A percentile compares a stretch with the other conserved stretches of the same genome.
Conservation (phyloP, 108 stramenopile genomes). For the Pseudonitzschia multistriata region DNA sequence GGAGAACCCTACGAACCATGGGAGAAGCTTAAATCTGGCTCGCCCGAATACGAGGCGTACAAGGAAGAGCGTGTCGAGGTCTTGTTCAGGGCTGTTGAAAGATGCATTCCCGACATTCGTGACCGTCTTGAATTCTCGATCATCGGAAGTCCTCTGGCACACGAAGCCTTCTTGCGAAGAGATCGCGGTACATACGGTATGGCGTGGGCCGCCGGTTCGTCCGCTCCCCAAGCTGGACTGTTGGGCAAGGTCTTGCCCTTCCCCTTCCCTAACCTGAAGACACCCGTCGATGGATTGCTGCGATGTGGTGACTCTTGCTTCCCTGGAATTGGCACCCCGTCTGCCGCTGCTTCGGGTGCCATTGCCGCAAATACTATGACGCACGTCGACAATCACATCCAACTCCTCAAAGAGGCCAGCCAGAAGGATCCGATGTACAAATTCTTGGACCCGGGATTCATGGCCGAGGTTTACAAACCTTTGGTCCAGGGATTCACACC, state of each 20-base stretch:
- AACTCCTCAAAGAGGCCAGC: constrained; percentile 74
- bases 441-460: constrained; percentile 81
- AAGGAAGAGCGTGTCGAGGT: constrained; percentile 88
- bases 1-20: constrained; percentile 95
- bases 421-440: constrained; percentile 84
- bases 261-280: constrained; percentile 90
- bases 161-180: constrained; percentile 92
- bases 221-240: constrained; percentile 83
- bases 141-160: constrained; percentile 90
- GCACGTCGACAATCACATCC: constrained; percentile 79
- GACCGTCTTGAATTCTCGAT: constrained; percentile 88
- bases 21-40: constrained; percentile 86
- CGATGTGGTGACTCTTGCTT: constrained; percentile 94
- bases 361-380: constrained; percentile 87
- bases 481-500: constrained; percentile 81
- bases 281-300: constrained; percentile 85
- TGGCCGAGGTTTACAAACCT: constrained; percentile 79
- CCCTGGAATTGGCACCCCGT: constrained; percentile 93
- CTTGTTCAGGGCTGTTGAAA: constrained; percentile 88
- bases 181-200: constrained; percentile 91
- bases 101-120: constrained; percentile 91
- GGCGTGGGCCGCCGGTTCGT: constrained; percentile 94
- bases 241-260: constrained; percentile 75
- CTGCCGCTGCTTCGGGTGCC: constrained; percentile 92
- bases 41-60: constrained; percentile 89